Base-by-base conservation (phyloP, 345 rosid species). In the Sisymbrium altissimum region DNA sequence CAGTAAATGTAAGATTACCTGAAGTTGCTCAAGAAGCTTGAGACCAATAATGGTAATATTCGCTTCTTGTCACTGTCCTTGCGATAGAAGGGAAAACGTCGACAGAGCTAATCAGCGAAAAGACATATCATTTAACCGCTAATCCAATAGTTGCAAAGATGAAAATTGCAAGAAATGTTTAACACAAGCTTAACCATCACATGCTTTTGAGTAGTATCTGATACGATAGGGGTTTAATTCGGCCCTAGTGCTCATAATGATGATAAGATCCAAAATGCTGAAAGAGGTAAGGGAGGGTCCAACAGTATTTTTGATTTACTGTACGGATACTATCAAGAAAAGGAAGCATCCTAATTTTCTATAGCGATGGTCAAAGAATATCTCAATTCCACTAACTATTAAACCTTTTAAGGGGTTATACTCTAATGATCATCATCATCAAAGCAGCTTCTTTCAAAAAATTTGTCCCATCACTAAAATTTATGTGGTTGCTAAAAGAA, bases 11-110 rank as follows among this genome's bases (percentile, higher is more conserved):
- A 69, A 50, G 35, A 53, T 59, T 59, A 32, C 78, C 45, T 39
- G 25, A 74, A 39, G 39, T 59, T 74, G 55, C 61, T 48, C 68
- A 39, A 61, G 14, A 33, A 75, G 30, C 70, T 75, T 50, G 41
- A 53, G 50, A 76, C 57, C 79, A 68, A 62, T 33, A 69, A 62
- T 76, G 70, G 79, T 23, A 76, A 30, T 38, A 60, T 68, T 75
- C 68, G 40, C 38, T 35, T 44, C 49, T 73, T 44, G 49, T 73
- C 64, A 65, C 48, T 32, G 27, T 73, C 64, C 4, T 19, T 7
- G 44, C 52, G n/a, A 73, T 55, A 39, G 36, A 41, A 43, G 38
- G 15, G 36, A 55, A 23, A 40, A 7, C 27, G 27, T 15, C 50
- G 13, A 35, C 25, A 45, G 9, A 74, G 52, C 19, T 18, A 33